Evolutionary conservation across 352 stramenopile genomes (phyloP), one percentile per base, ranked within the genome.

Genomic region (Phytophthora tentaculata): DNA sequence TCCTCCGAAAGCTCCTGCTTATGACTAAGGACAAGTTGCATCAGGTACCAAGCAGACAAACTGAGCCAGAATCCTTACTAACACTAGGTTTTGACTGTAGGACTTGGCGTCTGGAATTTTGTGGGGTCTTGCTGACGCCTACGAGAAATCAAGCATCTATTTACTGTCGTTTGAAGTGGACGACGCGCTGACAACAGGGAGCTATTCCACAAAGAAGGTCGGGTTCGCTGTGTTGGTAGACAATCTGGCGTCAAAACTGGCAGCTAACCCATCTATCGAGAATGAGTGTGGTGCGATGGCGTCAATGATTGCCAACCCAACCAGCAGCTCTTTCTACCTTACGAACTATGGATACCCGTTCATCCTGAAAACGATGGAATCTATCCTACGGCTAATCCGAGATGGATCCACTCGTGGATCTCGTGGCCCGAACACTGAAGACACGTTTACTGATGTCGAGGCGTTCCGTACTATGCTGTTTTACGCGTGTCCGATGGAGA

Each of bases 131-230:
- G 59, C 52, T 6, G 65, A 69, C 17, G 59, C 58, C 39, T 73
- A 64, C 35, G 44, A 68, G 37, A 68, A 73, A 50, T 49, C 59
- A 24, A 69, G 60, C 45, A 52, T 13, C 4, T 60, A 50, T 52
- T 53, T 68, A 26, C 29, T 73, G 9, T 64, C 59, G 24, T 73
- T 73, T 54, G 59, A 69, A 51, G 59, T 73, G 8, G 65, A 73
- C 45, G 53, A 69, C n/a, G 24, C 45, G 2, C 12, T 60, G 48
- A 14, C 56, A 32, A 67, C 54, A 20, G 45, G 47, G 0, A 57
- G 23, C 17, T 56, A 62, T 39, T 44, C 35, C 7, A n/a, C 51
- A 13, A 68, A 63, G 39, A 73, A 62, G 17, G 60, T 29, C 14
- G 65, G 65, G 2, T 69, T 73, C 20, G 13, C 58, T 58, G 51